Evolutionary conservation across 495 filamentous ascomycete species (phyloP), one percentile per base, ranked within the genome.

Genomic region (Talaromyces borbonicus): DNA sequence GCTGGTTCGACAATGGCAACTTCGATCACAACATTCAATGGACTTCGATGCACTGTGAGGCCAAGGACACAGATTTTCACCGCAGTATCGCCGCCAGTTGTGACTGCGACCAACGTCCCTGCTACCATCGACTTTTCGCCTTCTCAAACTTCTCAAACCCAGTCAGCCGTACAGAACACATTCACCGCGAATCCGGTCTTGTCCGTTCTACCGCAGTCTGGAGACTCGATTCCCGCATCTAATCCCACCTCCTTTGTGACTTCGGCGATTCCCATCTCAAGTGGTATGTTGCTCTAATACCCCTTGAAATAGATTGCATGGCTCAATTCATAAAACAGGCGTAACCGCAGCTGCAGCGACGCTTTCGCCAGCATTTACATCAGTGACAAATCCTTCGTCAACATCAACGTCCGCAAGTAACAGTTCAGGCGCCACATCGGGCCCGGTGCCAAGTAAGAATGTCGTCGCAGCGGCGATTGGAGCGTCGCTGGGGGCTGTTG

Each of bases 21-120:
- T 26, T 41, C 38, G 38, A 41, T 41, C n/a, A 41, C 38, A 26
- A 41, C 38, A 26, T 7, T 41, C 11, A 26, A 23, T 31, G 42
- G 30, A 26, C 12, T 31, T 8, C 30, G 42, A 45, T 45, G 42
- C 42, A 30, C 42, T 7, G 16, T 12, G 24, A 45, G 30, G n/a
- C 26, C 42, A 32, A 22, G 30, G 42, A 35, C 30, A 14, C 19
- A 30, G 20, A 20, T 45, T 18, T 31, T 45, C 9, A 44, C 42
- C 4, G 30, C 27, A 3, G 32, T 5, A 32, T 30, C 20, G 15
- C 18, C 42, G 4, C 22, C 42, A 2, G 30, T 19, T 31, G 26
- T 27, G 2, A 22, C 26, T 9, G 35, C 19, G 16, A 22, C 26
- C 5, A 4, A 6, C 4, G 15, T 14, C 7, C 25, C 25, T 53